Percentiles rank a stretch among this genome's conserved stretches.
Conservation (phyloP, 139 green algal genomes). For the Coelastrella sp. region DNA sequence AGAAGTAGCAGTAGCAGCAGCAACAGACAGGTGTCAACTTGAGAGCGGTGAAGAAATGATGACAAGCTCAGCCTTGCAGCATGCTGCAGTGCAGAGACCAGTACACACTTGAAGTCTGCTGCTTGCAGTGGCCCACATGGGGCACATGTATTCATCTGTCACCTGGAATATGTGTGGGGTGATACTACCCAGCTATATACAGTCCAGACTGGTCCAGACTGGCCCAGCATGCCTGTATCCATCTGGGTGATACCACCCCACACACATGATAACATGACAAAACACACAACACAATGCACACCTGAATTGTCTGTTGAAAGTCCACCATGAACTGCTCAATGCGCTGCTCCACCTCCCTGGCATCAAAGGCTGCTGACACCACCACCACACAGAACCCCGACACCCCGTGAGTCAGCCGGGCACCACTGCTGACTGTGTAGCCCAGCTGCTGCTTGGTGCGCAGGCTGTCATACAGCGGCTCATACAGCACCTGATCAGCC, state of each 20-base stretch:
- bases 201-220: too few species aligned
- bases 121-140: too few species aligned
- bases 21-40: too few species aligned
- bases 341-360: conserved; percentile 67
- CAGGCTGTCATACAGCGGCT: conserved; percentile 88
- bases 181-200: too few species aligned
- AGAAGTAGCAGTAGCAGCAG: background rate
- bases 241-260: too few species aligned
- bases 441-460: conserved; percentile 97
- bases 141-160: too few species aligned
- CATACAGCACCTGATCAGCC: conserved; percentile 75
- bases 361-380: conserved; percentile 61
- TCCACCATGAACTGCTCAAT: conserved; percentile 86
- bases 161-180: too few species aligned
- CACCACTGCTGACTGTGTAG: conserved; percentile 86
- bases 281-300: background rate
- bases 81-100: background rate
- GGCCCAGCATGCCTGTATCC: too few species aligned
- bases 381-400: conserved; percentile 88
- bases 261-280: background rate
- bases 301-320: conserved; percentile 63
- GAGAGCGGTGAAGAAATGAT: too few species aligned
- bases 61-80: background rate
- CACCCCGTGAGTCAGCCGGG: conserved; percentile 86
- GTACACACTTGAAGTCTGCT: too few species aligned